Evolutionary conservation across 139 green algal genomes (phyloP).

Genomic region (Volvox africanus): DNA sequence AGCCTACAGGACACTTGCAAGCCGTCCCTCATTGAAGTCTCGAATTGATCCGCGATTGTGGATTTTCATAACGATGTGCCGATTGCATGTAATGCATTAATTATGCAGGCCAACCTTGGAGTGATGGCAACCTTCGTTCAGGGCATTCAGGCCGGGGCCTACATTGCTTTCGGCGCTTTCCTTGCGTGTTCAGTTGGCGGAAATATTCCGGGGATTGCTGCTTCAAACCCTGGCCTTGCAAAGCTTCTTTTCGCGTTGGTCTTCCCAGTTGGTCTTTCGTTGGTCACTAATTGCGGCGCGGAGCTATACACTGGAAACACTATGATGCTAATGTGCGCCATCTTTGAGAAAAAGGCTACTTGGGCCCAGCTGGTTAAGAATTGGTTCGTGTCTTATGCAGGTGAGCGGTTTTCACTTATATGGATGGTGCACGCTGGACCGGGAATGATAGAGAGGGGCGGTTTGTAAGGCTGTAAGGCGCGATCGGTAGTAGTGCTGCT

Average conservation of each 20-base stretch:
- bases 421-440: too few relatives aligned
- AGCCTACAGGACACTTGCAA: neutral
- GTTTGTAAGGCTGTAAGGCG: too few relatives aligned
- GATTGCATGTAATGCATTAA: neutral
- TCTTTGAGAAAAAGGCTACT: slow-evolving; percentile 72
- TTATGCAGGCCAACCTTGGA: neutral
- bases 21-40: neutral
- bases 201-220: slow-evolving; percentile 63
- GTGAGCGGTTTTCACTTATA: neutral
- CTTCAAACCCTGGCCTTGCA: slow-evolving; percentile 72
- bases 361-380: slow-evolving; percentile 71
- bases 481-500: too few relatives aligned
- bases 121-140: slow-evolving; percentile 34
- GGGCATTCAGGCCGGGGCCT: slow-evolving; percentile 46
- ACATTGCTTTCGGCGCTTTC: slow-evolving; percentile 49
- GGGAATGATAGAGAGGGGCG: too few relatives aligned
- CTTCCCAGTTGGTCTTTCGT: slow-evolving; percentile 80
- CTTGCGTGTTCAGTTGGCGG: slow-evolving; percentile 24
- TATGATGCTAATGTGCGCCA: slow-evolving; percentile 71
- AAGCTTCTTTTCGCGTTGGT: slow-evolving; percentile 71
- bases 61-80: neutral
- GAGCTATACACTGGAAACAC: slow-evolving; percentile 94
- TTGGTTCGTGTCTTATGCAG: slow-evolving; percentile 79
- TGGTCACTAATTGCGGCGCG: slow-evolving; percentile 75
- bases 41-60: neutral